Percentiles rank a stretch among this genome's conserved stretches.
These are phyloP conservation scores for Vicia faba DNA, from an alignment of 306 rosid genomes.

Conservation along the genomic window DNA sequence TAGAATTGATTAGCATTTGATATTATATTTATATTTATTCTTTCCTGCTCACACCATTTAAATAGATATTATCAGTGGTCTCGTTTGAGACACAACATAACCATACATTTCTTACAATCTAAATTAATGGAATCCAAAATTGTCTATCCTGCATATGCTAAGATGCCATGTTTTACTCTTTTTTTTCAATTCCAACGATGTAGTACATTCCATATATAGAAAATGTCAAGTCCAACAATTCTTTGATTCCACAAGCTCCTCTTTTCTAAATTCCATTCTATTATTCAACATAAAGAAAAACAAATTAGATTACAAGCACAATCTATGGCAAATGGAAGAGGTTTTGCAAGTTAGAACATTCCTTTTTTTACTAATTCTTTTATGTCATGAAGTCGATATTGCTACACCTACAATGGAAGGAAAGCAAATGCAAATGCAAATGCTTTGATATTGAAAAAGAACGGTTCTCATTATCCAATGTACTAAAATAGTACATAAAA, in stretches of 20 bases:
- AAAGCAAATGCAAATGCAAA: constrained; percentile 32
- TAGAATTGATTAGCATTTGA: too few species aligned
- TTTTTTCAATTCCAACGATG: constrained; percentile 30
- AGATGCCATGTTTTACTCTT: background rate
- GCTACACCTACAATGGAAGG: constrained; percentile 12
- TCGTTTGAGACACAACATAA: too few species aligned
- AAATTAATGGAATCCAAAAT: constrained; percentile 7
- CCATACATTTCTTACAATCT: background rate
- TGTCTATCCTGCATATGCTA: background rate
- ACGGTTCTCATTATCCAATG: constrained; percentile 42
- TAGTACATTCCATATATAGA: background rate
- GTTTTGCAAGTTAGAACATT: background rate
- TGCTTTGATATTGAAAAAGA: constrained; percentile 31
- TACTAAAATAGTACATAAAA: constrained; percentile 22
- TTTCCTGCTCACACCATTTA: too few species aligned
- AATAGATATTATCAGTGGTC: too few species aligned
- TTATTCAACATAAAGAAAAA: constrained; percentile 1
- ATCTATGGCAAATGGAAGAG: constrained; percentile 27
- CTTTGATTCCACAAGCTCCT: constrained; percentile 13
- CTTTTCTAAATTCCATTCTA: constrained; percentile 15
- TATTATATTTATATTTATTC: too few species aligned
- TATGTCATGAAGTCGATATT: constrained; percentile 26
- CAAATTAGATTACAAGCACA: constrained; percentile 30
- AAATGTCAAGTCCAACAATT: constrained; percentile 31
- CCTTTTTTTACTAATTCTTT: background rate